phyloP scores from a whole-genome alignment of 768 basidiomycete species.

The Sistotremastrum niveocremeum region DNA sequence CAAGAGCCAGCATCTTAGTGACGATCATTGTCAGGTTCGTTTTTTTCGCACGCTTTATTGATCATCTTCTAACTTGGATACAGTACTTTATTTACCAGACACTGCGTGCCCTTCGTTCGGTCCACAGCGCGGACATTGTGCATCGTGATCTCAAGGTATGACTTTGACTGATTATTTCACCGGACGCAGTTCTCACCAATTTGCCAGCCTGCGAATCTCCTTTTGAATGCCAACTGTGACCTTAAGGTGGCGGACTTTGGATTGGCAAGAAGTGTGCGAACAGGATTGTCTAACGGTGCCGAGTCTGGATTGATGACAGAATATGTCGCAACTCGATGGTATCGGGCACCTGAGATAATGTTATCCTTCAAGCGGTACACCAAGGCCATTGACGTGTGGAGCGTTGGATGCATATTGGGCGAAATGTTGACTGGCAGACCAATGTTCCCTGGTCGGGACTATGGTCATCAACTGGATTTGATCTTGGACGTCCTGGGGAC shows the following conservation, averaged over 20 bases:
- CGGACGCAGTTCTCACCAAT: too few relatives aligned
- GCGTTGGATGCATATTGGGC: slow-evolving; percentile 77
- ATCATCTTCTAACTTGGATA: slow-evolving; percentile 14
- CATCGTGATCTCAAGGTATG: slow-evolving; percentile 76
- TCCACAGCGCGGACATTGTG: slow-evolving; percentile 94
- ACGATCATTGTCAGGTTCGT: slow-evolving; percentile 55
- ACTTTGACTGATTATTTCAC: too few relatives aligned
- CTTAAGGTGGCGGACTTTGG: slow-evolving; percentile 95
- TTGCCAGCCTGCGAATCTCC: slow-evolving; percentile 66
- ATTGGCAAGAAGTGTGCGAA: slow-evolving; percentile 78
- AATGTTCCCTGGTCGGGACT: slow-evolving; percentile 91
- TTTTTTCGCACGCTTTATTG: slow-evolving; percentile 13
- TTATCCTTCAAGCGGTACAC: slow-evolving; percentile 98
- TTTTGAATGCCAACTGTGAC: slow-evolving; percentile 96
- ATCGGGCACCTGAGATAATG: slow-evolving; percentile 99
- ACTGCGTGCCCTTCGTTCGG: slow-evolving; percentile 85
- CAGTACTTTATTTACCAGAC: slow-evolving; percentile 94
- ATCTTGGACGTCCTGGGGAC: slow-evolving; percentile 97
- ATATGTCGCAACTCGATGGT: slow-evolving; percentile 98
- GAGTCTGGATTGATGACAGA: slow-evolving; percentile 81
- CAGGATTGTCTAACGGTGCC: slow-evolving; percentile 72
- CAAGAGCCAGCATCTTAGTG: slow-evolving; percentile 85
- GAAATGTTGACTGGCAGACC: slow-evolving; percentile 98
- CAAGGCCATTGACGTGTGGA: slow-evolving; percentile 87
- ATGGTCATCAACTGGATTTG: slow-evolving; percentile 90